A percentile compares a stretch with the other conserved stretches of the same genome.
These are phyloP conservation scores for Dactylellina cionopaga DNA, from an alignment of 2,329 filamentous ascomycete genomes.

Conservation along the genomic window DNA sequence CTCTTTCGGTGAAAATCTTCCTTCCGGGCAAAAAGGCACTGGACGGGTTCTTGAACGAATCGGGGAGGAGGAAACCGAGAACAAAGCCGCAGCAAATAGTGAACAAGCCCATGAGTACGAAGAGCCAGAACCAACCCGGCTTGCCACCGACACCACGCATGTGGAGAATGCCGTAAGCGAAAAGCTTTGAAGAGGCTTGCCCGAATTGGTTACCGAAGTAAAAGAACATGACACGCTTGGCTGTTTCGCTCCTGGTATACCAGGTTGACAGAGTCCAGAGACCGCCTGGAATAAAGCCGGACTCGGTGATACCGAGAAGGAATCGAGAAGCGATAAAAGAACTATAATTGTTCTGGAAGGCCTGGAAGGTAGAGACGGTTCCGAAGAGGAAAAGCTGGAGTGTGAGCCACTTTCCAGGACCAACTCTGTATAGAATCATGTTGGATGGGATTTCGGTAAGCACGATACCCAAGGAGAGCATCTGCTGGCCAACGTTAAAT, in stretches of 20 bases:
- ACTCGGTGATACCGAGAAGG: conserved; percentile 67
- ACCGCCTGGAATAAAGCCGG: conserved; percentile 68
- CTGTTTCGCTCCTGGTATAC: conserved; percentile 67
- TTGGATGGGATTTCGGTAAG: conserved; percentile 66
- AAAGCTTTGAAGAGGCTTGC: conserved; percentile 61
- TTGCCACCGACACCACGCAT: conserved; percentile 65
- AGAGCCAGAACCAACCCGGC: conserved; percentile 70
- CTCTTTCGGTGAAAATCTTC: conserved; percentile 61
- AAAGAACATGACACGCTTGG: conserved; percentile 67
- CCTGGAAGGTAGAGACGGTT: conserved; percentile 67
- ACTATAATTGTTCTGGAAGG: conserved; percentile 65
- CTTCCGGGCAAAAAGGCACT: conserved; percentile 61
- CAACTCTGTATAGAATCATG: conserved; percentile 66
- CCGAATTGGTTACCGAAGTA: conserved; percentile 69
- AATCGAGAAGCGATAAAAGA: conserved; percentile 66
- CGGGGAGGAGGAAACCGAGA: conserved; percentile 63
- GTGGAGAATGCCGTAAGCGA: conserved; percentile 65
- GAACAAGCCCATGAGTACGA: conserved; percentile 66
- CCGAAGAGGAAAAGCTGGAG: conserved; percentile 68
- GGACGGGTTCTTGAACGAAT: conserved; percentile 63
- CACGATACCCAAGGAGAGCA: conserved; percentile 66
- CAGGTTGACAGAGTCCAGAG: conserved; percentile 67
- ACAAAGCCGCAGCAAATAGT: conserved; percentile 64
- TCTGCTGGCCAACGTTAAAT: conserved; percentile 67
- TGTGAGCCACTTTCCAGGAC: conserved; percentile 67